phyloP scores from a whole-genome alignment of 1,284 basidiomycete species.

The Kalmanozyma brasiliensis region DNA sequence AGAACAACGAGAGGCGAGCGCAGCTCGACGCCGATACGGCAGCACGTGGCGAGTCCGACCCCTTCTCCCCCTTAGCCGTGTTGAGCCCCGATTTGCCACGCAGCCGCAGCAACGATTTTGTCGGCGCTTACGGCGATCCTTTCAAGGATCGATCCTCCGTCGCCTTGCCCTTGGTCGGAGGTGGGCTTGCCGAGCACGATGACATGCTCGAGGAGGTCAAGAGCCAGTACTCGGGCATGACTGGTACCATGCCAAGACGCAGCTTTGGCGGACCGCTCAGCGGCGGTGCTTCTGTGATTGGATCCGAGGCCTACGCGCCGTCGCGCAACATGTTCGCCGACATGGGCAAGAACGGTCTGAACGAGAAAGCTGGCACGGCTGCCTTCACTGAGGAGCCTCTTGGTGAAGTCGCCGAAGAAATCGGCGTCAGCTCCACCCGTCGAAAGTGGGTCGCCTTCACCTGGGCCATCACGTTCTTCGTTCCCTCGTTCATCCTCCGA shows the following conservation, averaged over 20 bases:
- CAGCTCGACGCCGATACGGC: constrained; percentile 77
- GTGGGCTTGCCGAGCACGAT: constrained; percentile 13
- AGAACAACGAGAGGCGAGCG: constrained; percentile 70
- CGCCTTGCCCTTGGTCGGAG: constrained; percentile 76
- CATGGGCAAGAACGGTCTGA: constrained; percentile 72
- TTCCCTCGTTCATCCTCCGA: constrained; percentile 79
- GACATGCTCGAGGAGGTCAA: constrained; percentile 54
- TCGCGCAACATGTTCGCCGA: constrained; percentile 91
- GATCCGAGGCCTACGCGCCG: constrained; percentile 77
- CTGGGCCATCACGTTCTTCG: constrained; percentile 91
- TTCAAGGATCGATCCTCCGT: constrained; percentile 68
- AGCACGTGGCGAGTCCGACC: constrained; percentile 70
- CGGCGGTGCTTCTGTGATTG: constrained; percentile 41
- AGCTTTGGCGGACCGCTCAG: constrained; percentile 46
- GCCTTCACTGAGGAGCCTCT: constrained; percentile 52
- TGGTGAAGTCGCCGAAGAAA: constrained; percentile 82
- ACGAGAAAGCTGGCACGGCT: constrained; percentile 60
- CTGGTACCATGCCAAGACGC: constrained; percentile 28
- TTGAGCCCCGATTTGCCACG: constrained; percentile 63
- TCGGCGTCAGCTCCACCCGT: constrained; percentile 82
- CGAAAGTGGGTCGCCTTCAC: constrained; percentile 88
- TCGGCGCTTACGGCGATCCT: constrained; percentile 63
- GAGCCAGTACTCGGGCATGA: constrained; percentile 51
- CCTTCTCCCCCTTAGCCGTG: constrained; percentile 73
- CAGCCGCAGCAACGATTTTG: constrained; percentile 64